A percentile compares a stretch with the other conserved stretches of the same genome.
Evolutionary conservation across 1,139 yeast species (phyloP).

Genomic region (Blastobotrys elegans): DNA sequence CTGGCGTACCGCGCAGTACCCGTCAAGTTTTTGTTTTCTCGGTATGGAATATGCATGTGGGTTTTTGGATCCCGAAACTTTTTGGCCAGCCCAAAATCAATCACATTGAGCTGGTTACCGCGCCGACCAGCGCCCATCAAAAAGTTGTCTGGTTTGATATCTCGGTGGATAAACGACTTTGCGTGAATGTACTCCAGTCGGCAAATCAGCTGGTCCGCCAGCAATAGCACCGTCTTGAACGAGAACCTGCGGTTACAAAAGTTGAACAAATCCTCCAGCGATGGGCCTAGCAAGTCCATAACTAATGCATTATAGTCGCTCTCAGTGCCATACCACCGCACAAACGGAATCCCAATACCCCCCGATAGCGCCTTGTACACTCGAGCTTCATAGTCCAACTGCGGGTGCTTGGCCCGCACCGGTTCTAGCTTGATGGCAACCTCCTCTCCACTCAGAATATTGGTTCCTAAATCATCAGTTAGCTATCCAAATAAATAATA

Average conservation of each 20-base stretch:
- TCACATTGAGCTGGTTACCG: constrained; percentile 91
- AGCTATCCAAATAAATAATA: not conserved
- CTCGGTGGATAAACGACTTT: constrained; percentile 82
- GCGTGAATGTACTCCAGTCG: constrained; percentile 96
- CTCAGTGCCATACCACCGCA: constrained; percentile 96
- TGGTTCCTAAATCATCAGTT: constrained; percentile 45
- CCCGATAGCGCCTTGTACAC: constrained; percentile 93
- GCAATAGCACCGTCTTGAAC: constrained; percentile 82
- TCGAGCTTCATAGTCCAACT: constrained; percentile 91
- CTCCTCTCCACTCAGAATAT: constrained; percentile 92
- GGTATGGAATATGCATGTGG: constrained; percentile 90
- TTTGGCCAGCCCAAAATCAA: constrained; percentile 96
- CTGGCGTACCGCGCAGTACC: constrained; percentile 98
- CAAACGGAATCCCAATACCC: constrained; percentile 96
- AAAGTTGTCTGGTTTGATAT: constrained; percentile 93
- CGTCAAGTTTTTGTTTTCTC: constrained; percentile 80
- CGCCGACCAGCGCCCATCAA: constrained; percentile 95
- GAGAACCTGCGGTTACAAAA: constrained; percentile 93
- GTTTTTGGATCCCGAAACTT: constrained; percentile 94
- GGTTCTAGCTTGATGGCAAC: constrained; percentile 95
- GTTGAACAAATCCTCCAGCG: constrained; percentile 90
- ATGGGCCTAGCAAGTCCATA: constrained; percentile 91
- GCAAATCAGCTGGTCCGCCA: constrained; percentile 92
- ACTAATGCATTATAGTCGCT: constrained; percentile 97
- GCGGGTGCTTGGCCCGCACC: constrained; percentile 90